These are phyloP conservation scores for Dothistroma pini DNA, from an alignment of 2,329 filamentous ascomycete genomes.

Conservation along the genomic window DNA sequence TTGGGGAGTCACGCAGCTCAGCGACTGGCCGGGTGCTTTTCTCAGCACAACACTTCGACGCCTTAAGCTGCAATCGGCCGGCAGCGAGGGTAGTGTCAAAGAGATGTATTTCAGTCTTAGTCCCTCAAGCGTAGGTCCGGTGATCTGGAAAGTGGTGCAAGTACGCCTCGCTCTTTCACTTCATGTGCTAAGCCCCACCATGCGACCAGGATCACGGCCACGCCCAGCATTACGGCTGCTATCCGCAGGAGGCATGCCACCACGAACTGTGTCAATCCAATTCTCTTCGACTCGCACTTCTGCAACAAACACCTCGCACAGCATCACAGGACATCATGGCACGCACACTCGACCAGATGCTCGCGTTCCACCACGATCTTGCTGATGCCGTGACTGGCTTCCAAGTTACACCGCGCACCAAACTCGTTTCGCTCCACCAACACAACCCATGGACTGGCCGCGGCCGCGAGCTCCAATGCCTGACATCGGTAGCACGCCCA, in stretches of 20 bases:
- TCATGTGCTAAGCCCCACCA: neutral
- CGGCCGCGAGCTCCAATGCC: conserved; percentile 3
- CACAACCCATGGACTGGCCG: neutral
- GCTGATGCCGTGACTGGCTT: conserved; percentile 12
- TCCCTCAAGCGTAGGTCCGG: too few species aligned
- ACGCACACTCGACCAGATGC: conserved; percentile 1
- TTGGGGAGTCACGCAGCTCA: too few species aligned
- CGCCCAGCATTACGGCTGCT: neutral
- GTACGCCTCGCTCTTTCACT: neutral
- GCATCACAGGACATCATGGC: conserved; percentile 9
- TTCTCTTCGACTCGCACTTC: neutral
- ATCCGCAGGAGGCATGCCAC: neutral
- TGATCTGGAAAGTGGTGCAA: too few species aligned
- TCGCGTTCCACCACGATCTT: conserved; percentile 12
- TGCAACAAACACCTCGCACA: neutral
- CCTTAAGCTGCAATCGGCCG: too few species aligned
- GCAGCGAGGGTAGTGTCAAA: too few species aligned
- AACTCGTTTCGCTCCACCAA: conserved; percentile 14
- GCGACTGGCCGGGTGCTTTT: too few species aligned
- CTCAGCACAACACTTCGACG: too few species aligned
- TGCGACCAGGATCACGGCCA: neutral
- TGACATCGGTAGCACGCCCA: conserved; percentile 3
- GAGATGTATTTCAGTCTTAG: too few species aligned
- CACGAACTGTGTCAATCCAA: neutral
- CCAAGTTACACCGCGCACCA: conserved; percentile 7